Percentiles rank a stretch among this genome's conserved stretches.
Evolutionary conservation across 805 yeast genomes (phyloP).

Genomic region (Candida maesae): DNA sequence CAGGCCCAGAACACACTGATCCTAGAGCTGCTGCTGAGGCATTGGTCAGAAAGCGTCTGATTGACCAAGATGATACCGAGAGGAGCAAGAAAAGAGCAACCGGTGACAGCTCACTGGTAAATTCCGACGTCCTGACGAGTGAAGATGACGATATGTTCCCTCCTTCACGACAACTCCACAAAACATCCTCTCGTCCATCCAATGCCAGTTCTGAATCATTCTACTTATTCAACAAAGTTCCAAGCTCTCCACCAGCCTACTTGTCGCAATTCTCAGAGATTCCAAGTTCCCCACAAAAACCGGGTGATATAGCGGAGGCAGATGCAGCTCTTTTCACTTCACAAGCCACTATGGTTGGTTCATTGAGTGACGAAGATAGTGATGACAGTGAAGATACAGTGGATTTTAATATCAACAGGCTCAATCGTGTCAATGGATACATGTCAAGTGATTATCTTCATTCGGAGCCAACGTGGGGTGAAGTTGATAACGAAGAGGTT

Average conservation of each 20-base stretch:
- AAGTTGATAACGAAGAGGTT: conserved; percentile 18
- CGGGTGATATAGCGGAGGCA: not conserved
- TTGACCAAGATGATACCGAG: conserved; percentile 15
- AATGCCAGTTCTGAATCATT: conserved; percentile 23
- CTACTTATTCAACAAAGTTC: conserved; percentile 20
- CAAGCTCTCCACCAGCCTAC: conserved; percentile 25
- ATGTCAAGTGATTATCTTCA: conserved; percentile 20
- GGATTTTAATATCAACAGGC: conserved; percentile 24
- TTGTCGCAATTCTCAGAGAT: conserved; percentile 3
- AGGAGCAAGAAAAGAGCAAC: conserved; percentile 15
- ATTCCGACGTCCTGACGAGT: conserved; percentile 23
- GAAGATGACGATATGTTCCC: conserved; percentile 14
- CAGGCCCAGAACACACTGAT: no score
- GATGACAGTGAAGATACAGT: conserved; percentile 15
- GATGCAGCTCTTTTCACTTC: conserved; percentile 16
- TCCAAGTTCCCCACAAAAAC: conserved; percentile 19
- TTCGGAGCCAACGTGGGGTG: conserved; percentile 16
- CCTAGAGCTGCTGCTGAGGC: conserved; percentile 7
- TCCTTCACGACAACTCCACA: conserved; percentile 5
- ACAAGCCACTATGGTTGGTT: conserved; percentile 25
- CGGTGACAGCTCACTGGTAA: conserved; percentile 9
- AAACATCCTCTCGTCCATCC: conserved; percentile 21
- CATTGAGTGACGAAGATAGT: conserved; percentile 1
- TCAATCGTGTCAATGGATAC: conserved; percentile 24
- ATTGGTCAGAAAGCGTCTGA: conserved; percentile 18